These are phyloP conservation scores for Gossypium sturtianum DNA, from an alignment of 345 rosid species.

Conservation along the genomic window DNA sequence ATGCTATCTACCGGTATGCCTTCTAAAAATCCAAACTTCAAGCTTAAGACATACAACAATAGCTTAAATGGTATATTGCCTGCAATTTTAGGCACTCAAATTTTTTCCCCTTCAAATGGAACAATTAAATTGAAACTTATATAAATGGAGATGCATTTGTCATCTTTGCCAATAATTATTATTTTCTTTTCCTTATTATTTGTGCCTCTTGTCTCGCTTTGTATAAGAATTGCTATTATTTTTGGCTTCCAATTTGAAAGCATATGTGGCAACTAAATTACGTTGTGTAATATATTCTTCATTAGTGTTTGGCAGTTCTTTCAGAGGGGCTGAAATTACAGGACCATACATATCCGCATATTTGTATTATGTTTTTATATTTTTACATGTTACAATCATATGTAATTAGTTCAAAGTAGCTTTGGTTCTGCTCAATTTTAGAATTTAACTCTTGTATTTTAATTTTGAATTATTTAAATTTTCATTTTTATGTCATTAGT, in stretches of 20 bases:
- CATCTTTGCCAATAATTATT: not conserved
- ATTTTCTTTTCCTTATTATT: not conserved
- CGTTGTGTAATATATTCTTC: not conserved
- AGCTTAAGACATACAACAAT: not conserved
- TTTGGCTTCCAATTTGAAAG: not conserved
- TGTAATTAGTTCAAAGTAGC: too few species aligned
- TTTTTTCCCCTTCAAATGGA: not conserved
- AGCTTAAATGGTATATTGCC: not conserved
- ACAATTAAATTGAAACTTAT: not conserved
- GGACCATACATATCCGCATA: not conserved
- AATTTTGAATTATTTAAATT: too few species aligned
- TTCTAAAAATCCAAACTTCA: slow-evolving; percentile 34
- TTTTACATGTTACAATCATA: too few species aligned
- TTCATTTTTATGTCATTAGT: too few species aligned
- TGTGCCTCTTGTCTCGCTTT: too few species aligned
- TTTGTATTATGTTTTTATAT: not conserved
- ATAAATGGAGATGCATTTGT: not conserved
- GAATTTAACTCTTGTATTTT: too few species aligned
- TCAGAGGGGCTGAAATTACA: not conserved
- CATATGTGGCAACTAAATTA: not conserved
- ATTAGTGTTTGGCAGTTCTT: not conserved
- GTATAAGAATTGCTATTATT: not conserved
- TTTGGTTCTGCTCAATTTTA: too few species aligned
- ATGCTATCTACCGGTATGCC: slow-evolving; percentile 78
- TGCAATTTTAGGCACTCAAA: not conserved